Conservation (phyloP, 768 basidiomycete species). For the Suillus paluster region DNA sequence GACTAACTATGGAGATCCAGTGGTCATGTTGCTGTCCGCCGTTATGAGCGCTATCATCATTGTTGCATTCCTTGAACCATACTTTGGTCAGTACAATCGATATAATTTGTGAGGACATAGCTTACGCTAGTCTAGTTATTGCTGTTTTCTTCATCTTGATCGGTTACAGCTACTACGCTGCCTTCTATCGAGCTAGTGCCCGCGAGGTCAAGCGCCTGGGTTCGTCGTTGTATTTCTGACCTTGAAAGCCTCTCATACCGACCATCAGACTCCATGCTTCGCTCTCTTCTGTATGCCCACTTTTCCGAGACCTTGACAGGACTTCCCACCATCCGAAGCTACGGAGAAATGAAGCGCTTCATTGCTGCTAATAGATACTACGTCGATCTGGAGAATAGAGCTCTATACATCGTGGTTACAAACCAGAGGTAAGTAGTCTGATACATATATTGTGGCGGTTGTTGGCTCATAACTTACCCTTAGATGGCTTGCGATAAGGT, state of each 20-base stretch:
- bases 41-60: slow-evolving; percentile 57
- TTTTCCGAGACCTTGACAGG: slow-evolving; percentile 80
- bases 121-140: slow-evolving; percentile 45
- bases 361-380: slow-evolving; percentile 64
- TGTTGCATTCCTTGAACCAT: slow-evolving; percentile 61
- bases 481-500: slow-evolving; percentile 72
- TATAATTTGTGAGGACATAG: background rate
- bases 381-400: slow-evolving; percentile 77
- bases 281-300: slow-evolving; percentile 76
- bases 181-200: slow-evolving; percentile 72
- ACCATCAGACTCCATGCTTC: slow-evolving; percentile 64
- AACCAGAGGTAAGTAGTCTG: slow-evolving; percentile 56
- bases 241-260: background rate
- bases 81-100: slow-evolving; percentile 52
- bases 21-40: slow-evolving; percentile 52
- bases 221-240: slow-evolving; percentile 13
- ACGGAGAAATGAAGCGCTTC: slow-evolving; percentile 66
- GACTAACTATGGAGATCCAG: slow-evolving; percentile 32
- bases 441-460: slow-evolving; percentile 1
- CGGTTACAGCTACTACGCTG: slow-evolving; percentile 68
- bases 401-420: slow-evolving; percentile 64
- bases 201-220: slow-evolving; percentile 69
- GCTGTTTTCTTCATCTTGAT: slow-evolving; percentile 55
- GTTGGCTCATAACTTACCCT: background rate
- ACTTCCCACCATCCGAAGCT: slow-evolving; percentile 72